These are phyloP conservation scores for Penicillium mononematosum DNA, from an alignment of 495 filamentous ascomycete genomes.

Conservation along the genomic window DNA sequence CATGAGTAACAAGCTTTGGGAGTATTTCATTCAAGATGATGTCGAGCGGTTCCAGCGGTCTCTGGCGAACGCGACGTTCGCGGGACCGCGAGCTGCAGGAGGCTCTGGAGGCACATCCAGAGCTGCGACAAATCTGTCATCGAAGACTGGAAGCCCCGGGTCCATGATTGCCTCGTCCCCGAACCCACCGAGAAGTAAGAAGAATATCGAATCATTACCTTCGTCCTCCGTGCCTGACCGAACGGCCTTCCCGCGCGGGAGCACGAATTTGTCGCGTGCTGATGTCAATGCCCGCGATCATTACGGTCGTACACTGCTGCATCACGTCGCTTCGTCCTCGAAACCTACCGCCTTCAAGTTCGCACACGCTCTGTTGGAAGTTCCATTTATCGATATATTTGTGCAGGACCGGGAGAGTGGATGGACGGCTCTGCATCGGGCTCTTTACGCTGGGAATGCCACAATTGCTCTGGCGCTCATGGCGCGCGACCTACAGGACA, in stretches of 20 bases:
- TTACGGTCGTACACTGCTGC: slow-evolving; percentile 75
- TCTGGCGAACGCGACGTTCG: slow-evolving; percentile 61
- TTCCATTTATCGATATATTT: slow-evolving; percentile 83
- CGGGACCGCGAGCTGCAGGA: slow-evolving; percentile 35
- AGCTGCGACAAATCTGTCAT: slow-evolving; percentile 21
- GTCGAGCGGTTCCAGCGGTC: slow-evolving; percentile 85
- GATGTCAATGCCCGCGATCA: slow-evolving; percentile 83
- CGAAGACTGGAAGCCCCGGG: slow-evolving; percentile 50
- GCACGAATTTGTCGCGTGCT: slow-evolving; percentile 52
- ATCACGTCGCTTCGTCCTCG: slow-evolving; percentile 76
- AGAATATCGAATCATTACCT: slow-evolving; percentile 30
- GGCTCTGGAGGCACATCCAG: slow-evolving; percentile 29
- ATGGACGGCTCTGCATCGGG: slow-evolving; percentile 92
- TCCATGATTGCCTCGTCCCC: slow-evolving; percentile 50
- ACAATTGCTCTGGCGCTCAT: slow-evolving; percentile 80
- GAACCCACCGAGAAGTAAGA: slow-evolving; percentile 43
- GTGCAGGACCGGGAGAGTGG: slow-evolving; percentile 86
- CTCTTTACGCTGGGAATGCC: slow-evolving; percentile 89
- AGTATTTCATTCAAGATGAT: slow-evolving; percentile 93
- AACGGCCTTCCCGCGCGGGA: slow-evolving; percentile 16
- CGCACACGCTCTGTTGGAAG: slow-evolving; percentile 71
- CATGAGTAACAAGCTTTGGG: slow-evolving; percentile 98
- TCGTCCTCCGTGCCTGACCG: slow-evolving; percentile 31
- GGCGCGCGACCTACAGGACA: slow-evolving; percentile 67
- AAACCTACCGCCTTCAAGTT: slow-evolving; percentile 66